Evolutionary conservation across 805 yeast genomes (phyloP), one percentile per base, ranked within the genome.

Genomic region (Candida multigemmis): DNA sequence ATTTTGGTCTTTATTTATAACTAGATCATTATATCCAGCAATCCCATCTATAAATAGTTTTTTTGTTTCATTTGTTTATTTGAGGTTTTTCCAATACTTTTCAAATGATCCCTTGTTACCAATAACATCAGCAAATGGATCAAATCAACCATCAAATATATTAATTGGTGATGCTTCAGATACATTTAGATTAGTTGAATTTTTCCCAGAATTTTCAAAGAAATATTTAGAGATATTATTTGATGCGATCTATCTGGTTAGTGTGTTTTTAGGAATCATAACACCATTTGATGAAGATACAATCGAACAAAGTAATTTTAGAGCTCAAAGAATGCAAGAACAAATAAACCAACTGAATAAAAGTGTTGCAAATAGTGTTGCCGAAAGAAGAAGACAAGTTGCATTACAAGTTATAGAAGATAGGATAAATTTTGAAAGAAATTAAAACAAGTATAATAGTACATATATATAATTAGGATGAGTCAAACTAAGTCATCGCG

Each of bases 131-230:
- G 47, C 52, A 19, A 36, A 32, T 22, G 34, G 37, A 8, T 17
- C 48, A 4, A 38, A 46, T 30, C 33, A 34, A 26, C 36, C 46
- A 16, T 38, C 45, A 19, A 27, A 46, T 12, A 46, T 63, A 14
- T 54, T 76, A 7, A 51, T 68, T 15, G 96, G 96, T 20, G 96
- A 86, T 50, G 94, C 96, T 0, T 77, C 91, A 0, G 96, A 87
- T 39, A 80, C 89, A 1, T 87, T 87, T 60, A 75, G 82, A 30
- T 65, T 87, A 35, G 76, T 77, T 17, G 78, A 79, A 41, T 84
- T 87, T 48, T 87, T 87, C 72, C 96, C 96, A 1, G 73, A 65
- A 25, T 46, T 68, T 1, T 19, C 68, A 3, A 71, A 73, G 30
- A 69, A 73, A 3, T 35, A 66, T 14, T 47, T 84, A 25, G 57